Evolutionary conservation across 2,329 filamentous ascomycete species (phyloP), one percentile per base, ranked within the genome.

Genomic region (Stagonosporopsis rhizophila): DNA sequence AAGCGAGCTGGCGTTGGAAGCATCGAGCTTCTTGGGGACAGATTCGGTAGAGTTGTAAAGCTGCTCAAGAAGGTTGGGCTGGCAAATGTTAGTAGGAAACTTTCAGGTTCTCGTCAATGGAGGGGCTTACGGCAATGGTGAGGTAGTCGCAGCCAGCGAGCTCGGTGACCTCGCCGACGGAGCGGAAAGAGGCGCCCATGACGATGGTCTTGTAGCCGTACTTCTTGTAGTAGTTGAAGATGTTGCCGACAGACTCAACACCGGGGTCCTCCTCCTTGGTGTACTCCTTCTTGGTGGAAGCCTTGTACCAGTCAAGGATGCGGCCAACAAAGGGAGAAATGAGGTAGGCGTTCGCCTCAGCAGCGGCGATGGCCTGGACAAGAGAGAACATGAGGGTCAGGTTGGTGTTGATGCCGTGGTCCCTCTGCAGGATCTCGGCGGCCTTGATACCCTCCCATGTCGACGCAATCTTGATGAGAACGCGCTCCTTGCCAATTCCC

Each of bases 191-290:
- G 69, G 95, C 95, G 76, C 95, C 95, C 95, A 99, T 99, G 81
- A 99, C 95, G 72, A 98, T 97, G 79, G 95, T 99, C 74, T 96
- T 96, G 89, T 99, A 97, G 79, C 90, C 92, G 80, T 83, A 91
- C 87, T 98, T 98, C 91, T 99, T 99, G 90, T 99, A 99, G 91
- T 99, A 99, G 87, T 99, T 95, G 88, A 89, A 99, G 84, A 99
- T 99, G 80, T 74, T 77, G 85, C 94, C 86, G 76, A 99, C 95
- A 67, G 90, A 94, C 83, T 91, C 86, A 80, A 99, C 95, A 84
- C 95, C 95, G 55, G 95, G 95, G 84, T 99, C 95, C 79, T 96
- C 91, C 80, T 90, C 83, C 79, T 92, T 86, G 77, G 84, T 75
- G 88, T 93, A 99, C 68, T 95, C 90, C 87, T 96, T 93, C 89